Evolutionary conservation across 148 eudicot genomes (phyloP).

Genomic region (Arbutus unedo): DNA sequence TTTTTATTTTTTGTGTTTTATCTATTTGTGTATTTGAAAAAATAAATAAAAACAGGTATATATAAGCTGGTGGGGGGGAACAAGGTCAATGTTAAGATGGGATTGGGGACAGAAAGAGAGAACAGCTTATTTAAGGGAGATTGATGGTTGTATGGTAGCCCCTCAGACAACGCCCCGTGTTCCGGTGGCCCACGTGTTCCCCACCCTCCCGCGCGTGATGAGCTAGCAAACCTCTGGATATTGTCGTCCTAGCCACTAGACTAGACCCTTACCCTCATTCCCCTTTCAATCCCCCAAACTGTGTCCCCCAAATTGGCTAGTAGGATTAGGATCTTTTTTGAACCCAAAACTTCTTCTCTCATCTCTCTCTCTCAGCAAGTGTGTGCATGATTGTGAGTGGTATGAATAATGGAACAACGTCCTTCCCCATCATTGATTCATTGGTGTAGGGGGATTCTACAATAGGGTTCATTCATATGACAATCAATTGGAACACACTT

Average conservation of each 20-base stretch:
- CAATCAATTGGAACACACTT: background rate
- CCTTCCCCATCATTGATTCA: conserved; percentile 1
- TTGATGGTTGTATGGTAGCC: background rate
- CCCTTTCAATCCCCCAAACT: background rate
- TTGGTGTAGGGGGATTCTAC: background rate
- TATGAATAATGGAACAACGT: background rate
- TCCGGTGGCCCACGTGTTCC: conserved; percentile 1
- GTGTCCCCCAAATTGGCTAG: background rate
- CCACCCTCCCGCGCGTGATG: background rate
- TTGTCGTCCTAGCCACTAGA: background rate
- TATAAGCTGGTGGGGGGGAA: background rate
- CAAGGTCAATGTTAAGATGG: background rate
- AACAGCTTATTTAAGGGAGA: background rate
- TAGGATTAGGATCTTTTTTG: too few species aligned
- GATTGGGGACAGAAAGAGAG: background rate
- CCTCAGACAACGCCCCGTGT: background rate
- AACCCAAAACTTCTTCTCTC: background rate
- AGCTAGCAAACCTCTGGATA: background rate
- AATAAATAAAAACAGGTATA: too few species aligned
- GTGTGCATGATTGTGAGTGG: background rate
- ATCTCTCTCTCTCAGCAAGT: background rate
- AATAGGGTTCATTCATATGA: background rate
- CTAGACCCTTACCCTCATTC: background rate
- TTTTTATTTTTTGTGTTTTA: background rate
- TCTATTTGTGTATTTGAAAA: too few species aligned